Conservation (phyloP, 805 yeast species). For the Barnettozyma sucrosica region DNA sequence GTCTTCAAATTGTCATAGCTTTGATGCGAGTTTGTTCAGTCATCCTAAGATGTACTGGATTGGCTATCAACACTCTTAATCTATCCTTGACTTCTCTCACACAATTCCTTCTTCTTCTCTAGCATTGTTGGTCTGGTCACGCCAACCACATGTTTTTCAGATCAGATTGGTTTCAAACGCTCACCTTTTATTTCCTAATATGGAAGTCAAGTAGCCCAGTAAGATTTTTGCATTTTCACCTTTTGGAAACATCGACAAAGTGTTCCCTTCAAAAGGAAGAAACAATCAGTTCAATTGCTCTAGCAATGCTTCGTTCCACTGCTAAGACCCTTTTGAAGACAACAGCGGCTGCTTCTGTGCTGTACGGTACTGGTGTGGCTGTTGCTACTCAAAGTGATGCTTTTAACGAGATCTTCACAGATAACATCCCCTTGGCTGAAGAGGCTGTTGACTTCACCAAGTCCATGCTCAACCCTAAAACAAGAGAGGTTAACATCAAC, state of each 20-base stretch:
- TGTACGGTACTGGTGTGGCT: constrained; percentile 58
- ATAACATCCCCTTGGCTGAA: constrained; percentile 62
- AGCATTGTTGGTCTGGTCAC: too few relatives aligned
- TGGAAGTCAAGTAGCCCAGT: constrained; percentile 2
- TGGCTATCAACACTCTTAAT: too few relatives aligned
- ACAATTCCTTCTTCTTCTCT: too few relatives aligned
- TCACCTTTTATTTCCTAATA: background rate
- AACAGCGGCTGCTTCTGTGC: constrained; percentile 28
- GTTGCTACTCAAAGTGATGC: constrained; percentile 50
- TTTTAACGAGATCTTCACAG: constrained; percentile 56
- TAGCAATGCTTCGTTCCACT: constrained; percentile 24
- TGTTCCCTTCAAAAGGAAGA: background rate
- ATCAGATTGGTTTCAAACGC: constrained; percentile 8
- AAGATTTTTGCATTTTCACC: background rate
- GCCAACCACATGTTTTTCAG: too few relatives aligned
- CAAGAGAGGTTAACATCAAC: constrained; percentile 27
- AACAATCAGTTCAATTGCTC: background rate
- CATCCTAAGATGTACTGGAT: too few relatives aligned
- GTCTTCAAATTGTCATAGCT: too few relatives aligned
- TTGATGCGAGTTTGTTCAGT: too few relatives aligned
- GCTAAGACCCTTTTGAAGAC: constrained; percentile 29
- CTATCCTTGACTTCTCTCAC: too few relatives aligned
- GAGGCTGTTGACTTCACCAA: constrained; percentile 46
- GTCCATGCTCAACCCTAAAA: constrained; percentile 23
- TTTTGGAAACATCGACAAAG: background rate